Base-by-base conservation (phyloP, 2,329 filamentous ascomycete genomes). In the Hyphodiscus sp. region DNA sequence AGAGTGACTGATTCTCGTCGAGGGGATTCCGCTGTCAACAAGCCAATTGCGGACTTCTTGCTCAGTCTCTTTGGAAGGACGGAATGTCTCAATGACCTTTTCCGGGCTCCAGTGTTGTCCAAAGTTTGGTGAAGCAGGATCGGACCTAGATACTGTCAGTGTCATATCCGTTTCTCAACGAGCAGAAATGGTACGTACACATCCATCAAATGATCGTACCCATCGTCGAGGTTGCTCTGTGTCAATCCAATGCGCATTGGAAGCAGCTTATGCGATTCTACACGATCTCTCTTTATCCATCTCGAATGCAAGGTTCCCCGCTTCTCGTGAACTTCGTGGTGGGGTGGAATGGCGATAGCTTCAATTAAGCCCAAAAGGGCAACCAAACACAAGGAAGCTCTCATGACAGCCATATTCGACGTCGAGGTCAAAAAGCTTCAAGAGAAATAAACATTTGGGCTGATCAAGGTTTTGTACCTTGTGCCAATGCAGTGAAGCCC, bases 31-130 rank as follows among this genome's bases (percentile, higher is more conserved):
- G 52, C 62, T 62, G 13, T 56, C 55, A 16, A 57, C 50, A 3
- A 71, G 56, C 69, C 68, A 71, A 10, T 61, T 47, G 6, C 56
- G 57, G 9, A 71, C 67, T 2, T 58, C 50, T 19, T 67, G 60
- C 26, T 67, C 62, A 20, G 65, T 64, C 45, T 65, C 61, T 42
- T 57, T 50, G 19, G 55, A 45, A 10, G 67, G 69, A 42, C 63
- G 62, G 45, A 69, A 69, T 49, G 62, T 58, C 15, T 68, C 59
- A 49, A 57, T 58, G 26, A 69, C 60, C 43, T 70, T 58, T 18
- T 65, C 60, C 2, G 61, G 53, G 18, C 62, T 63, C 59, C 64
- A 67, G 50, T 69, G 62, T 47, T 69, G 65, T n/a, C 63, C 69
- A 57, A 68, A 70, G 11, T 65, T 67, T 2, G 47, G 29, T 2